phyloP scores from a whole-genome alignment of 148 eudicot species.

The Persicaria tinctoria region DNA sequence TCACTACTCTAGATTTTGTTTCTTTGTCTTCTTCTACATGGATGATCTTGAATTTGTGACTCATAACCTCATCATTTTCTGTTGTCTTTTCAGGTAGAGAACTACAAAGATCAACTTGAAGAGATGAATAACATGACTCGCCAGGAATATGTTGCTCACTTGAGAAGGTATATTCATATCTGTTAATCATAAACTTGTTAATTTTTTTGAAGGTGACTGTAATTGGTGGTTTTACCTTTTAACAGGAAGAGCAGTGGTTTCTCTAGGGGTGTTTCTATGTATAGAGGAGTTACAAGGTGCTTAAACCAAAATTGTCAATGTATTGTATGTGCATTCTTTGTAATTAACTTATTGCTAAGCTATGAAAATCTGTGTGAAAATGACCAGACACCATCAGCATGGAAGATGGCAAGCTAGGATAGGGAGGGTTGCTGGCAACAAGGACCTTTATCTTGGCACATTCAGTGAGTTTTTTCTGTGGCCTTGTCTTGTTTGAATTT shows the following conservation, averaged over 20 bases:
- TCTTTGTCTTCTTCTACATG: not conserved
- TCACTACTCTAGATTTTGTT: not conserved
- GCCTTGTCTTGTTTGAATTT: no score
- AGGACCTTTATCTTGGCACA: constrained; percentile 93
- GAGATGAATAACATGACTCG: constrained; percentile 81
- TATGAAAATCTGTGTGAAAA: not conserved
- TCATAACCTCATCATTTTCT: not conserved
- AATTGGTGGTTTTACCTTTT: not conserved
- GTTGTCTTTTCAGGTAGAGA: constrained; percentile 40
- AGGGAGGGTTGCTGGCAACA: constrained; percentile 92
- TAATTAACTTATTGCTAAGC: not conserved
- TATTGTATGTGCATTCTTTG: not conserved
- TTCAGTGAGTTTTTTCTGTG: constrained; percentile 11
- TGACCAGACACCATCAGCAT: constrained; percentile 86
- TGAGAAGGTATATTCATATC: constrained; percentile 52
- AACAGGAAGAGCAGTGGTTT: constrained; percentile 93
- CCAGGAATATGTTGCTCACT: constrained; percentile 84
- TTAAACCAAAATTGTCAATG: not conserved
- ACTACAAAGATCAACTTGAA: constrained; percentile 65
- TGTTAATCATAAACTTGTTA: not conserved
- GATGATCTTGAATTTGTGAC: not conserved
- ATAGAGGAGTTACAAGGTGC: constrained; percentile 96
- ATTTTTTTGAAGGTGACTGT: not conserved
- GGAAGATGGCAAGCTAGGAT: constrained; percentile 99
- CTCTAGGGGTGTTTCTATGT: constrained; percentile 89